phyloP scores from a whole-genome alignment of 2,329 filamentous ascomycete species.

The Neopestalotiopsis rosae region DNA sequence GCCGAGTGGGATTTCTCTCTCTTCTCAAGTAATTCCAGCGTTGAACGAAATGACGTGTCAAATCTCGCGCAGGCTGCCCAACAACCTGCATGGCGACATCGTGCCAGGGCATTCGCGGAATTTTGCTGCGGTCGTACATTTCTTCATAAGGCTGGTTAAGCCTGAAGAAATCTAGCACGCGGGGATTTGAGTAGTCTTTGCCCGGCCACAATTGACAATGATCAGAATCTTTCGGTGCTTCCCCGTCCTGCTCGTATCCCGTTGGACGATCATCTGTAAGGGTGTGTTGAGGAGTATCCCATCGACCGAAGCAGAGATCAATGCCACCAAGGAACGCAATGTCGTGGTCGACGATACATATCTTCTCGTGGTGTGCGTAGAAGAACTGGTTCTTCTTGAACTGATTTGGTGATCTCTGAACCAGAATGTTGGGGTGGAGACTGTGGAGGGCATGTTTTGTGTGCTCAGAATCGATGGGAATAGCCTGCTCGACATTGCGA shows the following conservation, averaged over 20 bases:
- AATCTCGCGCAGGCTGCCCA: conserved; percentile 90
- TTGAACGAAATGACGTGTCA: conserved; percentile 96
- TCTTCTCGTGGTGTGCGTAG: conserved; percentile 98
- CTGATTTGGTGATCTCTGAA: conserved; percentile 95
- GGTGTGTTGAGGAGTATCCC: conserved; percentile 94
- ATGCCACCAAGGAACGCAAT: conserved; percentile 95
- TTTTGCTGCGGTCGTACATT: conserved; percentile 92
- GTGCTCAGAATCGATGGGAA: conserved; percentile 97
- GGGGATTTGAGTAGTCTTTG: conserved; percentile 97
- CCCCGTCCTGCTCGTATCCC: conserved; percentile 80
- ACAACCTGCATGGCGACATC: conserved; percentile 98
- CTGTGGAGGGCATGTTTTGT: conserved; percentile 96
- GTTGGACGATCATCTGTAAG: conserved; percentile 93
- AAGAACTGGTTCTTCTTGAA: conserved; percentile 99
- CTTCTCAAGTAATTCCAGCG: conserved; percentile 97
- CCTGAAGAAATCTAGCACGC: conserved; percentile 93
- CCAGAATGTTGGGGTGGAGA: conserved; percentile 93
- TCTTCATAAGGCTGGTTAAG: conserved; percentile 96
- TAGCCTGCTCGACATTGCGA: conserved; percentile 94
- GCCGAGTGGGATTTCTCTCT: conserved; percentile 89
- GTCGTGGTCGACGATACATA: conserved; percentile 96
- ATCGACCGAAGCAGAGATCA: conserved; percentile 94
- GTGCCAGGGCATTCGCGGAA: conserved; percentile 98
- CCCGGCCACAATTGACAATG: conserved; percentile 96
- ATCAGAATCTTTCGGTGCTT: conserved; percentile 83